Evolutionary conservation across 23 red algal genomes (phyloP).

Genomic region (Pyropia haitanensis): DNA sequence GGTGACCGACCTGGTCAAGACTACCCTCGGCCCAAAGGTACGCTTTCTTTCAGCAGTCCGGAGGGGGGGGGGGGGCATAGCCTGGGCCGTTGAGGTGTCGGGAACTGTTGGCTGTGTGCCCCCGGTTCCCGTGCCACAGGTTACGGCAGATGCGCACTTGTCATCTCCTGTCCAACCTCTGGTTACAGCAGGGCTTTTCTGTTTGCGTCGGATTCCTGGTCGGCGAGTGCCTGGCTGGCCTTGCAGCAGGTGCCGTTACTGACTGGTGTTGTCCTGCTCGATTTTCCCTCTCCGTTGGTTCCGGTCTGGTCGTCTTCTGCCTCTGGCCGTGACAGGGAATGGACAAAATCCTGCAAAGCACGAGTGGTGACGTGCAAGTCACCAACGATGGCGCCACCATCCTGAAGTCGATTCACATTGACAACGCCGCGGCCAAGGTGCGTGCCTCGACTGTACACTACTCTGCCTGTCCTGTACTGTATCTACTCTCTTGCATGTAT

Average conservation of each 20-base stretch:
- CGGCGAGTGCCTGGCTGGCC: no score
- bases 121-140: no score
- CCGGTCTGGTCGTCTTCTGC: background rate
- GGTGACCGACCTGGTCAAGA: slow-evolving; percentile 90
- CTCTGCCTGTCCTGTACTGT: background rate
- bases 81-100: no score
- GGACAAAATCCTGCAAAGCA: slow-evolving; percentile 96
- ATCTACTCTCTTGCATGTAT: no score
- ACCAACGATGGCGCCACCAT: slow-evolving; percentile 99
- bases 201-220: no score
- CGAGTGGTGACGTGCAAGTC: slow-evolving; percentile 71
- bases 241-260: background rate
- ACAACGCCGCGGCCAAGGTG: slow-evolving; percentile 87
- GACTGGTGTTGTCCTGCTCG: background rate
- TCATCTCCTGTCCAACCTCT: no score
- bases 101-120: no score
- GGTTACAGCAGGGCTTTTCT: no score
- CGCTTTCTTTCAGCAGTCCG: no score
- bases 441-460: background rate
- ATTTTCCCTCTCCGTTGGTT: background rate
- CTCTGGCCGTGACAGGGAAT: slow-evolving; percentile 30
- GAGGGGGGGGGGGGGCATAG: no score
- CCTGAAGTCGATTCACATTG: slow-evolving; percentile 64
- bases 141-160: no score
- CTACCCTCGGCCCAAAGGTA: slow-evolving; percentile 68